Percentiles rank a stretch among this genome's conserved stretches.
Conservation (phyloP, 2,329 filamentous ascomycete species). For the Cercospora nicotianae region DNA sequence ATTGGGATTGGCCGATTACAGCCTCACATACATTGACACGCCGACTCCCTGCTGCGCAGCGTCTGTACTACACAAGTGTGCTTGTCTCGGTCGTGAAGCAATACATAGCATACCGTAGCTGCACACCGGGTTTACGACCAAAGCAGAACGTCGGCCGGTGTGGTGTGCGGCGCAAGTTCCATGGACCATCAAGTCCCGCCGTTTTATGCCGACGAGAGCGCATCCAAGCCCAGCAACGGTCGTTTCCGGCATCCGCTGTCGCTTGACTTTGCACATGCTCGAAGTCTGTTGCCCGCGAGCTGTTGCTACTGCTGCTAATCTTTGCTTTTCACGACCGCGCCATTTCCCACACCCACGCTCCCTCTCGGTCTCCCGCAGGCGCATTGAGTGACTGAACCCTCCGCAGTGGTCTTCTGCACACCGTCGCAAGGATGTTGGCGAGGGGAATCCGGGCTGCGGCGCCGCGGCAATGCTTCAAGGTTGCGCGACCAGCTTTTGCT, state of each 20-base stretch:
- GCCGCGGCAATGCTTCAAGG: conserved; percentile 22
- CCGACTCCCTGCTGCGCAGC: not conserved
- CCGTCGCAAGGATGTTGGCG: conserved; percentile 22
- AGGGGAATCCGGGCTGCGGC: conserved; percentile 22
- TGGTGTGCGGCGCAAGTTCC: not conserved
- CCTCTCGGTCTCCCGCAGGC: conserved; percentile 10
- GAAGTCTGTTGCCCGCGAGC: conserved; percentile 12
- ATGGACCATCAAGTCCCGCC: conserved; percentile 7
- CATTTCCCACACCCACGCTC: not conserved
- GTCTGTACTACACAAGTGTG: not conserved
- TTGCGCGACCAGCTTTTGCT: conserved; percentile 25
- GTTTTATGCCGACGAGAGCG: not conserved
- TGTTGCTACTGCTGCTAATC: conserved; percentile 4
- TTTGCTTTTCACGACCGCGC: conserved; percentile 9
- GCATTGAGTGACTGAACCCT: conserved; percentile 7
- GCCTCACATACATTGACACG: not conserved
- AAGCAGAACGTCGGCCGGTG: not conserved
- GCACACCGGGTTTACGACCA: not conserved
- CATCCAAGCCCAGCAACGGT: conserved; percentile 1
- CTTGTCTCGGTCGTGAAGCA: not conserved
- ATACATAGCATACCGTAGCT: not conserved
- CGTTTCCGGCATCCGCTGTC: conserved; percentile 1
- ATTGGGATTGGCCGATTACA: not conserved
- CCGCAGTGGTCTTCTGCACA: conserved; percentile 2
- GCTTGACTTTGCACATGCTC: conserved; percentile 16